These are phyloP conservation scores for Lasiosphaeria ovina DNA, from an alignment of 495 filamentous ascomycete genomes.

Conservation along the genomic window DNA sequence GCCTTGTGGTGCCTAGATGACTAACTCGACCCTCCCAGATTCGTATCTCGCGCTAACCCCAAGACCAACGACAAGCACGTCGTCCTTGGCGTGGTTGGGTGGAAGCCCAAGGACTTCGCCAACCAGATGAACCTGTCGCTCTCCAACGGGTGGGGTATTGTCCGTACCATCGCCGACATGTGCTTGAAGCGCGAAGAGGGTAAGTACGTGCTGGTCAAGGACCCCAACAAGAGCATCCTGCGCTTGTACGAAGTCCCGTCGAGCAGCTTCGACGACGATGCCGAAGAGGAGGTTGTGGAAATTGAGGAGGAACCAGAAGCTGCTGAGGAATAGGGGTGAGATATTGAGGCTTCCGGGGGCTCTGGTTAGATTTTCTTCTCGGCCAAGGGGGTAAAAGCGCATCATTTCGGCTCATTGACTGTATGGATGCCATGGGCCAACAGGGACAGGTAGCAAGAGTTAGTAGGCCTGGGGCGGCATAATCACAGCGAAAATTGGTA, in stretches of 20 bases:
- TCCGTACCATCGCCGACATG: constrained; percentile 95
- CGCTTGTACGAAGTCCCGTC: constrained; percentile 88
- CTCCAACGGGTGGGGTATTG: constrained; percentile 97
- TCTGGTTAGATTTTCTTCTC: too few relatives aligned
- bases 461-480: too few relatives aligned
- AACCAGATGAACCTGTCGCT: constrained; percentile 96
- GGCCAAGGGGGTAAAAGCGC: too few relatives aligned
- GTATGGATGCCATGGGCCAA: too few relatives aligned
- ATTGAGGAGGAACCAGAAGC: constrained; percentile 30
- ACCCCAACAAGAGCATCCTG: constrained; percentile 92
- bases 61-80: constrained; percentile 88
- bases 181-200: constrained; percentile 68
- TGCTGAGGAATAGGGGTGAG: constrained; percentile 28
- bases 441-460: too few relatives aligned
- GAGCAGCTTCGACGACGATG: constrained; percentile 73
- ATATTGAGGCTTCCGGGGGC: background rate
- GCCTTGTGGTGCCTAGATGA: background rate
- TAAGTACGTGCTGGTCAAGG: constrained; percentile 73
- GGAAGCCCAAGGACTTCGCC: constrained; percentile 96
- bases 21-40: constrained; percentile 48
- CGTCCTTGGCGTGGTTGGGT: constrained; percentile 90
- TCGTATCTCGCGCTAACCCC: constrained; percentile 90
- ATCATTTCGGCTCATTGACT: too few relatives aligned
- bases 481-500: too few relatives aligned
- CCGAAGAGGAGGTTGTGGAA: constrained; percentile 33